Percentiles rank a stretch among this genome's conserved stretches.
These are phyloP conservation scores for Plasmopara viticola DNA, from an alignment of 352 stramenopile species.

Conservation along the genomic window DNA sequence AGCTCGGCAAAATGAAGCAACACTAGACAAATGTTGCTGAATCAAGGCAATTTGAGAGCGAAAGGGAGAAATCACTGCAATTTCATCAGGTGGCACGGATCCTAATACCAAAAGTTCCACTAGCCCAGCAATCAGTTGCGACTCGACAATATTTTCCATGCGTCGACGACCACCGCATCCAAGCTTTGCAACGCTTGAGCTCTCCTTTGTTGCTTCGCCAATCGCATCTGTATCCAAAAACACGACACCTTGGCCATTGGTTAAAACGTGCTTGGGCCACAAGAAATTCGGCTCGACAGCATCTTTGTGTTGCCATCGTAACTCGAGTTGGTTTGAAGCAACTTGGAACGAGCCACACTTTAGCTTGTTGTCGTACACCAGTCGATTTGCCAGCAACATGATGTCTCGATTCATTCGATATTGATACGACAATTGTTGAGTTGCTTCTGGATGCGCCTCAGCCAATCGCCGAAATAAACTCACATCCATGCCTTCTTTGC, in stretches of 20 bases:
- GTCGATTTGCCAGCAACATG: conserved; percentile 92
- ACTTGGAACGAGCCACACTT: conserved; percentile 82
- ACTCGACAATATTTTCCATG: conserved; percentile 82
- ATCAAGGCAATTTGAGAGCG: conserved; percentile 86
- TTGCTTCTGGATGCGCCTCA: conserved; percentile 85
- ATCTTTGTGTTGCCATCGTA: conserved; percentile 19
- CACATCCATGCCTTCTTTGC: conserved; percentile 76
- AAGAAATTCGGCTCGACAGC: conserved; percentile 7
- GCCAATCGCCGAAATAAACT: conserved; percentile 90
- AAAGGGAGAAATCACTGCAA: conserved; percentile 92
- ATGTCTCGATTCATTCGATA: conserved; percentile 98
- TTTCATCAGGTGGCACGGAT: conserved; percentile 48
- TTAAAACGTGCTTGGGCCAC: conserved; percentile 40
- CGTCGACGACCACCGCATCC: conserved; percentile 21
- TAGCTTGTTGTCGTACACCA: conserved; percentile 91
- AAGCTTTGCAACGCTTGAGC: conserved; percentile 13
- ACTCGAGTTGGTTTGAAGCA: conserved; percentile 39
- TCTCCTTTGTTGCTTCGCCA: conserved; percentile 18
- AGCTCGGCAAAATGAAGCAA: conserved; percentile 15
- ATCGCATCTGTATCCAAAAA: conserved; percentile 85
- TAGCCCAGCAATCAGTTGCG: conserved; percentile 52
- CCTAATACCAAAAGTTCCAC: conserved; percentile 57
- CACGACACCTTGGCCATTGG: conserved; percentile 48
- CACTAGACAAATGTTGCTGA: conserved; percentile 21
- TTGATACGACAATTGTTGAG: conserved; percentile 94